A percentile compares a stretch with the other conserved stretches of the same genome.
phyloP scores from a whole-genome alignment of 352 stramenopile species.

The Globisporangium nagaii region DNA sequence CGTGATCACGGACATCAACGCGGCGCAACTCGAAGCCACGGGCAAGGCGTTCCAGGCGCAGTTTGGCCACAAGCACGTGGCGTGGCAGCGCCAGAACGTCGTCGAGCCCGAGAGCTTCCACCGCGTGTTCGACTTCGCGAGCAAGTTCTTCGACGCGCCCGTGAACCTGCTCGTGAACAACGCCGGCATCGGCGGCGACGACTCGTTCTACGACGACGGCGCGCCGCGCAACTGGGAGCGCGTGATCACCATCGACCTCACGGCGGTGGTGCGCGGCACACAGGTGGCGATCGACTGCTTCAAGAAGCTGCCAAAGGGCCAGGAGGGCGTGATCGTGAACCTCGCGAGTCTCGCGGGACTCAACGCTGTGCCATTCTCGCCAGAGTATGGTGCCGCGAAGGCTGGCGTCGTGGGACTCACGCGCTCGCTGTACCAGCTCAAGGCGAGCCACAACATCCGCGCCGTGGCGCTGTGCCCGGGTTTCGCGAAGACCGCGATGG shows the following conservation, averaged over 20 bases:
- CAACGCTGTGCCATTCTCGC: slow-evolving; percentile 40
- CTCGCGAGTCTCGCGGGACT: slow-evolving; percentile 1
- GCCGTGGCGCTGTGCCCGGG: slow-evolving; percentile 20
- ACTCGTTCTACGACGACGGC: slow-evolving; percentile 42
- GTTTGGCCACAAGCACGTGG: slow-evolving; percentile 46
- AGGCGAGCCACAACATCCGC: slow-evolving; percentile 66
- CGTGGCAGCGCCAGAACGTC: slow-evolving; percentile 67
- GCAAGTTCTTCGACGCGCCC: slow-evolving; percentile 48
- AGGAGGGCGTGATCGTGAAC: slow-evolving; percentile 48
- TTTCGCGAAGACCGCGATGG: slow-evolving; percentile 24
- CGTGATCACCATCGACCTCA: slow-evolving; percentile 69
- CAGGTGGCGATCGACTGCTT: slow-evolving; percentile 56
- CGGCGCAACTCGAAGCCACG: slow-evolving; percentile 45
- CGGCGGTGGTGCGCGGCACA: slow-evolving; percentile 61
- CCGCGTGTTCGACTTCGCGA: slow-evolving; percentile 47
- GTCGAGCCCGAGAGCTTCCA: slow-evolving; percentile 60
- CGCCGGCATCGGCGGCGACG: slow-evolving; percentile 57
- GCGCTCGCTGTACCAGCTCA: slow-evolving; percentile 51
- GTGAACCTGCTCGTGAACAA: slow-evolving; percentile 83
- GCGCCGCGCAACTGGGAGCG: slow-evolving; percentile 40
- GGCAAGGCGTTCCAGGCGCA: slow-evolving; percentile 49
- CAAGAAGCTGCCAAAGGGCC: slow-evolving; percentile 47
- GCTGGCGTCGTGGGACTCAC: slow-evolving; percentile 77
- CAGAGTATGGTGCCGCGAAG: slow-evolving; percentile 72
- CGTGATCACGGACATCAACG: slow-evolving; percentile 77